Evolutionary conservation across 176 grass and related monocot genomes (phyloP).

Genomic region (Oryza brachyantha): DNA sequence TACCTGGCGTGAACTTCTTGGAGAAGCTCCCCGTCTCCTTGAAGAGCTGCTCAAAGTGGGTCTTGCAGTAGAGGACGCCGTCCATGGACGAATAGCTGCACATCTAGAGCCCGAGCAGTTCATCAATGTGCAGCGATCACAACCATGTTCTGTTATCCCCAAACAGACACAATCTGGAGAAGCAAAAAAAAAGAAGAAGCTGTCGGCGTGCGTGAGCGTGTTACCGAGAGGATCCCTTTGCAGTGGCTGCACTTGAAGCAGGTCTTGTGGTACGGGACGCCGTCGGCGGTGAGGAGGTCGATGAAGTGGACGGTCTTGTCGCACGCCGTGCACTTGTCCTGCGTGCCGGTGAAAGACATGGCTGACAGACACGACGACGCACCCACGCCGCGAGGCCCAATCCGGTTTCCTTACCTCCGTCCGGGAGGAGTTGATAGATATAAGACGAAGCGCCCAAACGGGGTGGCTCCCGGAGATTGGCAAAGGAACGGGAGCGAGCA

Average conservation of each 20-base stretch:
- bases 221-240: slow-evolving; percentile 91
- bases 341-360: slow-evolving; percentile 98
- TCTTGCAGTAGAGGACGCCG: slow-evolving; percentile 93
- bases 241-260: slow-evolving; percentile 95
- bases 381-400: not conserved
- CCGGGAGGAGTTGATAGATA: not conserved
- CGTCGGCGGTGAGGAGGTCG: slow-evolving; percentile 83
- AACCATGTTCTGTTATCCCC: not conserved
- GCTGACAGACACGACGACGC: not conserved
- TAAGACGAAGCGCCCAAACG: not conserved
- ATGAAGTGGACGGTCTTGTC: slow-evolving; percentile 98
- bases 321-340: slow-evolving; percentile 95
- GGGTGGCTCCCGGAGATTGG: slow-evolving; percentile 10
- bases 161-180: not conserved
- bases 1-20: slow-evolving; percentile 79
- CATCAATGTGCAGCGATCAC: not conserved
- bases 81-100: slow-evolving; percentile 97
- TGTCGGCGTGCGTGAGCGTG: not conserved
- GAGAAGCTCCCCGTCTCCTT: slow-evolving; percentile 95
- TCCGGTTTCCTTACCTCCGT: slow-evolving; percentile 10
- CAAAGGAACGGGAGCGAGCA: slow-evolving; percentile 55
- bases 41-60: slow-evolving; percentile 99
- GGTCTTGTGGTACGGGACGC: slow-evolving; percentile 79
- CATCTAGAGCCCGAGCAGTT: slow-evolving; percentile 48
- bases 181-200: no score